phyloP scores from a whole-genome alignment of 2,329 filamentous ascomycete species.

The Colletotrichum sp. region DNA sequence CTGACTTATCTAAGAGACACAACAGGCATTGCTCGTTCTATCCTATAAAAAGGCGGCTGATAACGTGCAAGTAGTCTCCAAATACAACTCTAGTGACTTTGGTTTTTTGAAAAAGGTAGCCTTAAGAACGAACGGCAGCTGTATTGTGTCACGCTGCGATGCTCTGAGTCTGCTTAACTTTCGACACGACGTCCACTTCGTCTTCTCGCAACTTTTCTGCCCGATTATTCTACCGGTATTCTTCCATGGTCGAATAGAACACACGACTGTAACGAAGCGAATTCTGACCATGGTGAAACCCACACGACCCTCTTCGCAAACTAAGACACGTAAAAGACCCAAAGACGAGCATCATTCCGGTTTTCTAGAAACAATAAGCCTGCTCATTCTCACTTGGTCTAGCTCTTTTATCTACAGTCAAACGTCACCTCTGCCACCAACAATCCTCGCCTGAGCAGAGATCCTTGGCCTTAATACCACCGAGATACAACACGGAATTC shows the following conservation, averaged over 20 bases:
- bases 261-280: not conserved
- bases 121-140: not conserved
- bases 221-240: not conserved
- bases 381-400: not conserved
- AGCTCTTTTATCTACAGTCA: not conserved
- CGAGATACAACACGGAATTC: not conserved
- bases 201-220: not conserved
- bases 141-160: not conserved
- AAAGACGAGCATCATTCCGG: not conserved
- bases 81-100: not conserved
- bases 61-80: not conserved
- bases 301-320: not conserved
- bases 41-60: not conserved
- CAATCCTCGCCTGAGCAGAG: not conserved
- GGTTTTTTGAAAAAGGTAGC: accelerated
- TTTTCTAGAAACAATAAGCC: not conserved
- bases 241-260: not conserved
- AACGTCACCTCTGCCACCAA: not conserved
- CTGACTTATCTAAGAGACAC: not conserved
- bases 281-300: not conserved
- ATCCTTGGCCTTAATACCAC: not conserved
- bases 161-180: not conserved
- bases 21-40: not conserved
- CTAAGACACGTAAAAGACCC: not conserved
- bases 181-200: not conserved